Percentiles rank a stretch among this genome's conserved stretches.
Evolutionary conservation across 371 early-diverging fungal genomes (phyloP).

Genomic region (Thermomucor indicae-seudaticae): DNA sequence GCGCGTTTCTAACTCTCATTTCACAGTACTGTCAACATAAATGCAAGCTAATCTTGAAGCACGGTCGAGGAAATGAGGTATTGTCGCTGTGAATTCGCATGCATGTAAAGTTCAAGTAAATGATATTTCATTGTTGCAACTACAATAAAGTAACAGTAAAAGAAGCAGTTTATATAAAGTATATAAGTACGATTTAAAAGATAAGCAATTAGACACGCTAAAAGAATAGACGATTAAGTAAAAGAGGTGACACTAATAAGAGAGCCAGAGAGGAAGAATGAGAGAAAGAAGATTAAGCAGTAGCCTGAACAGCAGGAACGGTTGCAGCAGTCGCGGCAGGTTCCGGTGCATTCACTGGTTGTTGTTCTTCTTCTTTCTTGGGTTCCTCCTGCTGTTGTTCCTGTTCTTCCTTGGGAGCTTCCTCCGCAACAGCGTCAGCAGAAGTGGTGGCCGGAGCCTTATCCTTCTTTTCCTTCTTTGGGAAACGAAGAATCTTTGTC

Average conservation of each 20-base stretch:
- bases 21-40: too few relatives aligned
- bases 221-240: not conserved
- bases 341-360: constrained; percentile 1
- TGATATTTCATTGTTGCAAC: too few relatives aligned
- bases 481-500: constrained; percentile 34
- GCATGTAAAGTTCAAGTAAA: too few relatives aligned
- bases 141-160: too few relatives aligned
- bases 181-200: not conserved
- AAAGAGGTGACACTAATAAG: not conserved
- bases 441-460: constrained; percentile 6
- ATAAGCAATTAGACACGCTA: not conserved
- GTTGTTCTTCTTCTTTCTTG: constrained; percentile 5
- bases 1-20: too few relatives aligned
- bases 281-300: constrained; percentile 4
- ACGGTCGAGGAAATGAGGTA: too few relatives aligned
- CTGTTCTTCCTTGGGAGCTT: constrained; percentile 1
- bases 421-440: not conserved
- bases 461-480: constrained; percentile 27
- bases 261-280: not conserved
- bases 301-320: constrained; percentile 15
- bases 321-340: constrained; percentile 3
- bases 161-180: not conserved
- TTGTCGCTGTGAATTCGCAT: too few relatives aligned
- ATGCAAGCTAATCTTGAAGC: too few relatives aligned
- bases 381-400: constrained; percentile 3